Evolutionary conservation across 768 basidiomycete genomes (phyloP).

Genomic region (Leucosporidium scottii): DNA sequence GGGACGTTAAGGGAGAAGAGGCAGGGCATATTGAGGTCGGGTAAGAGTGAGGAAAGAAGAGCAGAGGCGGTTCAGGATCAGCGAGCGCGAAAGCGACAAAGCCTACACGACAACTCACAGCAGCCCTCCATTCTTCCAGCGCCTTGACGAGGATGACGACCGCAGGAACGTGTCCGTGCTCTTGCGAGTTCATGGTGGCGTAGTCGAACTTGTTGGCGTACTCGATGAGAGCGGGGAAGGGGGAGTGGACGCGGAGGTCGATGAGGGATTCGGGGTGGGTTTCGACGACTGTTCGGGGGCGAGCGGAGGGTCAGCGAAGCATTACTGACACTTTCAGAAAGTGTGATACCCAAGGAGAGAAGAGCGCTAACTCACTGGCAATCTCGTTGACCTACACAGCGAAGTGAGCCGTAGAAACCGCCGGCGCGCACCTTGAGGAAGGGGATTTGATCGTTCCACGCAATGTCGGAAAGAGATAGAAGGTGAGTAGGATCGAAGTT

Average conservation of each 20-base stretch:
- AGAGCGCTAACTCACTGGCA: constrained; percentile 50
- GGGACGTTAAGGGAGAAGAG: no score
- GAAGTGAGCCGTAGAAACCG: constrained; percentile 84
- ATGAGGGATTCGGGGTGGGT: constrained; percentile 63
- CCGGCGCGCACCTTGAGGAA: constrained; percentile 73
- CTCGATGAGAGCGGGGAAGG: constrained; percentile 73
- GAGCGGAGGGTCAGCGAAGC: not conserved
- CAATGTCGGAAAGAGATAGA: constrained; percentile 49
- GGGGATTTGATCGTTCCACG: constrained; percentile 46
- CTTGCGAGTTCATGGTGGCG: constrained; percentile 71
- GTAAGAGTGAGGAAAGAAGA: not conserved
- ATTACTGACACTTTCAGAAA: no score
- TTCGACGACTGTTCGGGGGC: constrained; percentile 61
- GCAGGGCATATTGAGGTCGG: no score
- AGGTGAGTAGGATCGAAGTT: constrained; percentile 60
- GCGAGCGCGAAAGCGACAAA: not conserved
- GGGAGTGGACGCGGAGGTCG: constrained; percentile 72
- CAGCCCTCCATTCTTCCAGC: constrained; percentile 71
- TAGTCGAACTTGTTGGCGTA: constrained; percentile 68
- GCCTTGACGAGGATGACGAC: constrained; percentile 78
- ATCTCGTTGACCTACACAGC: constrained; percentile 81
- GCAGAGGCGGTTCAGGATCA: no score
- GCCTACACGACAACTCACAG: constrained; percentile 46
- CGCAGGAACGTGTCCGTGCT: constrained; percentile 85
- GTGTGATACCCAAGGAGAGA: no score